Base-by-base conservation (phyloP, 345 rosid genomes). In the Linum lewisii region DNA sequence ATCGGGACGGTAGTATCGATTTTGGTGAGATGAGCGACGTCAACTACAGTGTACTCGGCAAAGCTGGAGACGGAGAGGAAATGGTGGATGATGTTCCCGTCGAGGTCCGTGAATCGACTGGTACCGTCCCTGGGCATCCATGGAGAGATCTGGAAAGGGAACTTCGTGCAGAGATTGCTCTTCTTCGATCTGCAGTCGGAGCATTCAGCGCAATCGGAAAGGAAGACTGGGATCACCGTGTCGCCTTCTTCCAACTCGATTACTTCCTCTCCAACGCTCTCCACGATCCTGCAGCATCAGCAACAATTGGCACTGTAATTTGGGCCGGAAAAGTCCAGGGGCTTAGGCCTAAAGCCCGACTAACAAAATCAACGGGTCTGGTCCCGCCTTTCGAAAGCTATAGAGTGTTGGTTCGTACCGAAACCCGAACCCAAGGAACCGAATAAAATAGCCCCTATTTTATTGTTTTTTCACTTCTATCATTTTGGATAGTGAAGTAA, bases 251-350 rank as follows among this genome's bases (percentile, higher is more conserved):
- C 63, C 21, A 91, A 63, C 64, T 76, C 86, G 1, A 61, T 63
- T 4, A 85, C 96, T n/a, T 78, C 70, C 68, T 84, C 87, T 10
- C 98, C 98, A 0, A 88, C 81, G 68, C 98, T 91, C 72, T 91
- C 98, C 45, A 91, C 95, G 10, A 77, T 69, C 68, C 98, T 85
- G 69, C 47, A 75, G 55, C 32, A n/a, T n/a, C n/a, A 26, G 32
- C 2, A 2, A 2, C 32, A 26, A 26, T 2, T 26, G 32, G 32
- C 32, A 26, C 6, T 6, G 32, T 6, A 26, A 26, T 26, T 26
- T 26, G 32, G 32, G 32, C 32, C 6, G 32, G 32, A 2, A 6
- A 6, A 26, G 32, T 26, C 32, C 32, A 26, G 32, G 32, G 32
- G 3, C 6, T 26, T 6, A 2, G 32, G 32, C 32, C 32, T 26